A percentile compares a stretch with the other conserved stretches of the same genome.
These are phyloP conservation scores for Akanthomyces muscarius DNA, from an alignment of 2,329 filamentous ascomycete genomes.

Conservation along the genomic window DNA sequence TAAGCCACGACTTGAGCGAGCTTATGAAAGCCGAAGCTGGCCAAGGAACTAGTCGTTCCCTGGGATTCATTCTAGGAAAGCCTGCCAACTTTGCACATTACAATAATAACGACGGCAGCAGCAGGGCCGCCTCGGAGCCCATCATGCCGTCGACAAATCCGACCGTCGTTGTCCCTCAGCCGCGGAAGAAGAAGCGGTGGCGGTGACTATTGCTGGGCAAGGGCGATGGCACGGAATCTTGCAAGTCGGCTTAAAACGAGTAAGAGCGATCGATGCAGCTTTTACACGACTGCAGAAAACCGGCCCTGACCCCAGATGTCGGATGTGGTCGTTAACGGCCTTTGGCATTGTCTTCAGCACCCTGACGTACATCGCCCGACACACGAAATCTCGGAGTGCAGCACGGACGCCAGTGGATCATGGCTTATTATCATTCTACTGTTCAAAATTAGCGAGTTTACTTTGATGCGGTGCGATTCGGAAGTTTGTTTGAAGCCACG, in stretches of 20 bases:
- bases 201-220: constrained; percentile 13
- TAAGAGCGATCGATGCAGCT: not conserved
- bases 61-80: constrained; percentile 22
- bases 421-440: not conserved
- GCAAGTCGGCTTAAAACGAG: constrained; percentile 1
- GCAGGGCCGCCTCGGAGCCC: constrained; percentile 8
- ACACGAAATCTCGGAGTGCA: constrained; percentile 1
- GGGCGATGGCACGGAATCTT: constrained; percentile 3
- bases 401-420: not conserved
- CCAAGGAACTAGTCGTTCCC: constrained; percentile 22
- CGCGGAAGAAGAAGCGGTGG: constrained; percentile 17
- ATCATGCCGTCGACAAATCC: constrained; percentile 12
- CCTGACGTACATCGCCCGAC: constrained; percentile 1
- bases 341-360: not conserved
- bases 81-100: constrained; percentile 6
- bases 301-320: not conserved
- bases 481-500: not conserved
- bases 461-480: not conserved
- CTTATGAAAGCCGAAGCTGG: constrained; percentile 20
- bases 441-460: constrained; percentile 1
- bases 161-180: constrained; percentile 14
- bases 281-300: not conserved
- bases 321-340: not conserved
- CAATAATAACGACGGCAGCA: constrained; percentile 19
- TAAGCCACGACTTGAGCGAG: constrained; percentile 28